Percentiles rank a stretch among this genome's conserved stretches.
Conservation (phyloP, 768 basidiomycete genomes). For the Hortiboletus flavorubellus region DNA sequence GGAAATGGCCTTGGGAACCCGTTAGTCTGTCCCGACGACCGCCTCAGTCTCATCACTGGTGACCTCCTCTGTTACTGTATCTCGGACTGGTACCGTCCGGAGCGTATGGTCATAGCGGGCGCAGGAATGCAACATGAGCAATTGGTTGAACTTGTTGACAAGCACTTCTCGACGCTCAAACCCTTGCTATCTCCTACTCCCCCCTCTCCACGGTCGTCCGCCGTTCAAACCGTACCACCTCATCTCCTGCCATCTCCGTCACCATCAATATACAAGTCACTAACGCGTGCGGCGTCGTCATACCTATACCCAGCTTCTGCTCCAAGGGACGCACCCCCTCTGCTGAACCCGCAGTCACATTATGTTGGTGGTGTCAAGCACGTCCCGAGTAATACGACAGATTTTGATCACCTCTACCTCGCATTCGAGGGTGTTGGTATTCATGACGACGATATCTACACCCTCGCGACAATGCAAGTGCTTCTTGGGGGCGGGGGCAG, state of each 20-base stretch:
- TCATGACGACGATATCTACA: conserved; percentile 88
- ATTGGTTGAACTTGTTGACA: conserved; percentile 81
- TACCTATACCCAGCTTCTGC: conserved; percentile 51
- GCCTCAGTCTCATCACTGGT: conserved; percentile 64
- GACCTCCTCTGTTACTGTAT: conserved; percentile 60
- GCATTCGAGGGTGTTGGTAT: conserved; percentile 91
- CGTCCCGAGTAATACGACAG: conserved; percentile 54
- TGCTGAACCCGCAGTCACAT: conserved; percentile 37
- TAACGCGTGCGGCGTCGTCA: conserved; percentile 74
- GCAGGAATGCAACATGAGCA: conserved; percentile 89
- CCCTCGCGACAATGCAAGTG: conserved; percentile 91
- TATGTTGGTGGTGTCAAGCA: conserved; percentile 87
- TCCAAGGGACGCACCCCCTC: conserved; percentile 4
- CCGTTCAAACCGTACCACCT: conserved; percentile 41
- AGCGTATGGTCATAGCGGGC: conserved; percentile 93
- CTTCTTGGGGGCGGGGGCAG: conserved; percentile 93
- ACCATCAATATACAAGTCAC: conserved; percentile 57
- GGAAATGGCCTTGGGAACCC: conserved; percentile 83
- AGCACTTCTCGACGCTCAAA: conserved; percentile 74
- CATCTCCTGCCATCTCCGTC: conserved; percentile 57
- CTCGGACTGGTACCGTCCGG: conserved; percentile 85
- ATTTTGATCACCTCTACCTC: conserved; percentile 92
- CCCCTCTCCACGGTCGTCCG: conserved; percentile 28
- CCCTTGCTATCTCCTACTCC: conserved; percentile 25
- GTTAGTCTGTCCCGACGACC: conserved; percentile 82